Percentiles rank a stretch among this genome's conserved stretches.
These are phyloP conservation scores for Phlebiopsis flavidoalba DNA, from an alignment of 768 basidiomycete genomes.

Conservation along the genomic window DNA sequence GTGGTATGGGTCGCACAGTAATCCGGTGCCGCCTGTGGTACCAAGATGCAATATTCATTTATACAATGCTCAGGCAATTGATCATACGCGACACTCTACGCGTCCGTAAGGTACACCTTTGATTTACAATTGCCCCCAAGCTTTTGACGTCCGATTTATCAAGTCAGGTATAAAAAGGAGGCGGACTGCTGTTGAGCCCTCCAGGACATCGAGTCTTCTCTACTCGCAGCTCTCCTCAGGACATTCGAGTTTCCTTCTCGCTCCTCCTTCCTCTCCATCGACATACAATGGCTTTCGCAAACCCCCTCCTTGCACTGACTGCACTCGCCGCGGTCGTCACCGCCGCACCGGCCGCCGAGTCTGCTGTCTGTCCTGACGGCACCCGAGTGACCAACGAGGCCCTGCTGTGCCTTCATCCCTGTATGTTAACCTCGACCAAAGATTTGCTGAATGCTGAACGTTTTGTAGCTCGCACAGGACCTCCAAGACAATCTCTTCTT, in stretches of 20 bases:
- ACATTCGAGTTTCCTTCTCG: not conserved
- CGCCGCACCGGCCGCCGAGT: not conserved
- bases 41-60: not conserved
- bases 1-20: not conserved
- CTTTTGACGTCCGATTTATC: not conserved
- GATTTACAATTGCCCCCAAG: not conserved
- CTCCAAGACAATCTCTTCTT: not conserved
- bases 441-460: not conserved
- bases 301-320: constrained; percentile 4
- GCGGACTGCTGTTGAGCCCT: not conserved
- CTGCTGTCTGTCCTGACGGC: constrained; percentile 15
- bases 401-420: constrained; percentile 17
- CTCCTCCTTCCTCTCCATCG: not conserved
- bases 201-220: constrained; percentile 1
- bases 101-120: not conserved
- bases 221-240: constrained; percentile 5
- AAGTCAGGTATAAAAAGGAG: not conserved
- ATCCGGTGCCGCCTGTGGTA: not conserved
- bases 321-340: constrained; percentile 4
- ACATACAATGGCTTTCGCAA: constrained; percentile 7
- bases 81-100: not conserved
- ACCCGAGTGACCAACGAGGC: constrained; percentile 12
- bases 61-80: not conserved
- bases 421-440: not conserved
- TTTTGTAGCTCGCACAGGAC: constrained; percentile 1